These are phyloP conservation scores for Calycina herbarum DNA, from an alignment of 2,329 filamentous ascomycete genomes.

Conservation along the genomic window DNA sequence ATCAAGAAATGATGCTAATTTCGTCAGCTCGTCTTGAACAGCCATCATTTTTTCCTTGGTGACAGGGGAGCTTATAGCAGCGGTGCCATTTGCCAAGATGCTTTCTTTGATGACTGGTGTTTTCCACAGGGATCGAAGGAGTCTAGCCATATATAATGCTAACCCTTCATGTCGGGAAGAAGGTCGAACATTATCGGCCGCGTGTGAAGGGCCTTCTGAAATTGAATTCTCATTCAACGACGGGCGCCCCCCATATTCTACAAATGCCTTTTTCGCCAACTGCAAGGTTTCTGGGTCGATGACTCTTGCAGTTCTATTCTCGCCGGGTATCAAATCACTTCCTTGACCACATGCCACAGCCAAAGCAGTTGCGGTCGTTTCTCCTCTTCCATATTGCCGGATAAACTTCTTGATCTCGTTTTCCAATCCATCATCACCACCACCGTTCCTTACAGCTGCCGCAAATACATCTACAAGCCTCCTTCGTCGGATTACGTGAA, in stretches of 20 bases:
- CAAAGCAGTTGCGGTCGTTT: slow-evolving; percentile 86
- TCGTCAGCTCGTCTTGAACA: slow-evolving; percentile 78
- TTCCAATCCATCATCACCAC: slow-evolving; percentile 78
- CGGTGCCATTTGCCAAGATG: slow-evolving; percentile 52
- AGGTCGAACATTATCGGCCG: slow-evolving; percentile 79
- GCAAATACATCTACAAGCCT: slow-evolving; percentile 92
- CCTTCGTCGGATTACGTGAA: slow-evolving; percentile 81
- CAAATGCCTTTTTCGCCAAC: slow-evolving; percentile 81
- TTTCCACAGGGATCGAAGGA: slow-evolving; percentile 90
- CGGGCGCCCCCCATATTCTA: slow-evolving; percentile 88
- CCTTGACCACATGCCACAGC: slow-evolving; percentile 95
- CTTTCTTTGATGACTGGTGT: slow-evolving; percentile 65
- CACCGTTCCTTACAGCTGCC: slow-evolving; percentile 69
- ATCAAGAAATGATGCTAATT: slow-evolving; percentile 78
- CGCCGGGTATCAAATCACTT: slow-evolving; percentile 69
- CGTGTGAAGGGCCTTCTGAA: slow-evolving; percentile 58
- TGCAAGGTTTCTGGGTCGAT: slow-evolving; percentile 86
- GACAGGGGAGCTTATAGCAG: slow-evolving; percentile 68
- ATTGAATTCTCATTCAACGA: slow-evolving; percentile 76
- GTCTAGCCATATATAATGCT: slow-evolving; percentile 79
- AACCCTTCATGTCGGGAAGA: slow-evolving; percentile 89
- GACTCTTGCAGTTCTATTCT: slow-evolving; percentile 67
- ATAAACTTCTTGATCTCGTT: slow-evolving; percentile 82
- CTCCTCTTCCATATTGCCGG: slow-evolving; percentile 79
- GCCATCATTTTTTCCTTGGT: slow-evolving; percentile 65